Evolutionary conservation across 169 alveolate species (phyloP), one percentile per base, ranked within the genome.

Genomic region (Plasmodium gallinaceum): DNA sequence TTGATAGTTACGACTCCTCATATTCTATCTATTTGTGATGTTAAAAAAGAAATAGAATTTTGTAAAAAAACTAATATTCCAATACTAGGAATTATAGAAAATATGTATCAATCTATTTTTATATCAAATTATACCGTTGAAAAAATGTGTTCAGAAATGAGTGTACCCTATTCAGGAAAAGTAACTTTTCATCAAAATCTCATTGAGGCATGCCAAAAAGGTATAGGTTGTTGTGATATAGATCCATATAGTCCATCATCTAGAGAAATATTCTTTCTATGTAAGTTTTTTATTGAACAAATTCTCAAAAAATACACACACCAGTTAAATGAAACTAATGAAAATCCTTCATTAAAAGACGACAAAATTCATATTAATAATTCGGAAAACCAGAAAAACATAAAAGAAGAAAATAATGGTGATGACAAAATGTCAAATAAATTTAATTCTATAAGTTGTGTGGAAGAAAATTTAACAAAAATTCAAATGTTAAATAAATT

Each of bases 51-150:
- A 26, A 94, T 94, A 5, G 88, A 86, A 76, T 92, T 94, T 61
- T 94, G 95, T 90, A 93, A 93, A 54, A 97, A 96, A 80, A 98
- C 98, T 18, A 95, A 93, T 43, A 83, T 97, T 48, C 94, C 93
- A 7, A 96, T 99, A 9, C 58, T 97, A n/a, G 99, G 99, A 7
- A 98, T 99, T 26, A 97, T 98, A 22, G 99, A 99, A 91, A 99
- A 99, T 94, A 99, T 99, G 99, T 90, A 97, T 45, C 86, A 80
- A 51, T 93, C 97, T 22, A 73, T 95, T n/a, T 94, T 95, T 70
- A 94, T 68, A 18, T 68, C 92, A 7, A 51, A 86, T 14, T 64
- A 64, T 18, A 92, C 93, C 0, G 96, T 93, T 16, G 89, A 93
- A 24, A 74, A 91, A 74, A 92, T 92, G 96, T 92, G 96, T 42